A percentile compares a stretch with the other conserved stretches of the same genome.
These are phyloP conservation scores for Boletus pseudo-olivaceus DNA, from an alignment of 768 basidiomycete species.

Conservation along the genomic window DNA sequence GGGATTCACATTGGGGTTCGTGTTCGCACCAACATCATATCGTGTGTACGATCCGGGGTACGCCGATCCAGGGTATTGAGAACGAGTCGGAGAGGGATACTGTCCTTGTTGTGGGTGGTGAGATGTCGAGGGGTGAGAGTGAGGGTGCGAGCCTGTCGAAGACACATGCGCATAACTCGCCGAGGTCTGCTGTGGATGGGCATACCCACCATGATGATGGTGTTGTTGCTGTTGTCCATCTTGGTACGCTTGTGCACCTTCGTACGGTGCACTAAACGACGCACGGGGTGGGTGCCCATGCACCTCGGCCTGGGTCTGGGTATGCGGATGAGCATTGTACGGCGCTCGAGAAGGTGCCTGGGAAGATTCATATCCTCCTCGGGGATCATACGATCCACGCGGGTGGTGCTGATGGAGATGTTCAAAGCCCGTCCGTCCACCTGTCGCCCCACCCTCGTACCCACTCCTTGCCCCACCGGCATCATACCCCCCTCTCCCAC, in stretches of 20 bases:
- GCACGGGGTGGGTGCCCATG: conserved; percentile 18
- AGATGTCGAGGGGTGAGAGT: conserved; percentile 17
- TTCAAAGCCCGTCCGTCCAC: conserved; percentile 19
- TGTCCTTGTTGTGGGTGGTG: conserved; percentile 25
- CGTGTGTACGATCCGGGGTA: conserved; percentile 29
- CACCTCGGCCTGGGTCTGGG: conserved; percentile 18
- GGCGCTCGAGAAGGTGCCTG: conserved; percentile 20
- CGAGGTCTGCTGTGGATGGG: conserved; percentile 20
- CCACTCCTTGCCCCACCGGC: conserved; percentile 11
- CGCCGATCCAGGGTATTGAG: conserved; percentile 23
- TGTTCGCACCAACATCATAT: conserved; percentile 27
- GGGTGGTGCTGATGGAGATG: conserved; percentile 27
- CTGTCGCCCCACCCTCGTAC: conserved; percentile 17
- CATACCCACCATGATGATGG: conserved; percentile 18
- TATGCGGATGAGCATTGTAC: conserved; percentile 16
- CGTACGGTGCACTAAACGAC: conserved; percentile 22
- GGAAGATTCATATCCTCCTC: conserved; percentile 22
- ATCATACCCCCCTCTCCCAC: conserved; percentile 23
- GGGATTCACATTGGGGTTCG: conserved; percentile 14
- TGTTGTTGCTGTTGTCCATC: conserved; percentile 25
- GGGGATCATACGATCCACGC: conserved; percentile 27
- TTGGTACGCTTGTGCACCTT: conserved; percentile 28
- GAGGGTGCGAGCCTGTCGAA: conserved; percentile 21
- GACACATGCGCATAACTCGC: conserved; percentile 17
- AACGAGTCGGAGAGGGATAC: conserved; percentile 23